A percentile compares a stretch with the other conserved stretches of the same genome.
These are phyloP conservation scores for Sextonia rubra DNA, from an alignment of 164 flowering plant genomes.

Conservation along the genomic window DNA sequence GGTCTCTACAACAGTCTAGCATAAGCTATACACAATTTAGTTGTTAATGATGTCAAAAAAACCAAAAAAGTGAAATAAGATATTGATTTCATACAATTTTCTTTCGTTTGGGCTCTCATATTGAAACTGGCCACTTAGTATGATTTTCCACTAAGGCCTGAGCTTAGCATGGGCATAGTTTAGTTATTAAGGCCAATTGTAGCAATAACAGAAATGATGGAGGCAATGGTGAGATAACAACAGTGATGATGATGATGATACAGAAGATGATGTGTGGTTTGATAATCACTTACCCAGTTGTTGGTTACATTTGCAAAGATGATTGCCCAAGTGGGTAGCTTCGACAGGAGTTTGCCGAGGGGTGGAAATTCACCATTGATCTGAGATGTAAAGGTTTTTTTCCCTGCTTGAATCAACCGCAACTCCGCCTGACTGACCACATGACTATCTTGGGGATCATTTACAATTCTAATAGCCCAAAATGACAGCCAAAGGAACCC, in stretches of 20 bases:
- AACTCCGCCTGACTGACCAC: slow-evolving; percentile 54
- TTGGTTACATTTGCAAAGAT: slow-evolving; percentile 75
- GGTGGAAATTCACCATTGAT: slow-evolving; percentile 37
- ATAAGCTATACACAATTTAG: no score
- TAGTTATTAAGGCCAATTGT: background rate
- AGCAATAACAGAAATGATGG: background rate
- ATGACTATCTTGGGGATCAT: slow-evolving; percentile 61
- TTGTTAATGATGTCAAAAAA: no score
- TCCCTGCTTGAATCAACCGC: slow-evolving; percentile 61
- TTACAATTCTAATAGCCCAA: slow-evolving; percentile 50
- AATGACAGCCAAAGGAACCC: slow-evolving; percentile 74
- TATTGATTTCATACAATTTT: no score
- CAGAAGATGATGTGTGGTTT: background rate
- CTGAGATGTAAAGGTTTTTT: slow-evolving; percentile 31
- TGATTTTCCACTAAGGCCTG: no score
- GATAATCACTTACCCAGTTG: slow-evolving; percentile 64
- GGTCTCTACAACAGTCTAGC: no score
- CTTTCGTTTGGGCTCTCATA: no score
- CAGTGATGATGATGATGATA: background rate
- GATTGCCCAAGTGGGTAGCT: slow-evolving; percentile 85
- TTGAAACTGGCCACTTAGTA: no score
- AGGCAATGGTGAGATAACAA: background rate
- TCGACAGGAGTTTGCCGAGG: slow-evolving; percentile 52
- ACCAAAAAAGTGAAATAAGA: no score
- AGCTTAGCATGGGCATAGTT: no score